A percentile compares a stretch with the other conserved stretches of the same genome.
Evolutionary conservation across 495 filamentous ascomycete species (phyloP).

Genomic region (Delitschia confertaspora): DNA sequence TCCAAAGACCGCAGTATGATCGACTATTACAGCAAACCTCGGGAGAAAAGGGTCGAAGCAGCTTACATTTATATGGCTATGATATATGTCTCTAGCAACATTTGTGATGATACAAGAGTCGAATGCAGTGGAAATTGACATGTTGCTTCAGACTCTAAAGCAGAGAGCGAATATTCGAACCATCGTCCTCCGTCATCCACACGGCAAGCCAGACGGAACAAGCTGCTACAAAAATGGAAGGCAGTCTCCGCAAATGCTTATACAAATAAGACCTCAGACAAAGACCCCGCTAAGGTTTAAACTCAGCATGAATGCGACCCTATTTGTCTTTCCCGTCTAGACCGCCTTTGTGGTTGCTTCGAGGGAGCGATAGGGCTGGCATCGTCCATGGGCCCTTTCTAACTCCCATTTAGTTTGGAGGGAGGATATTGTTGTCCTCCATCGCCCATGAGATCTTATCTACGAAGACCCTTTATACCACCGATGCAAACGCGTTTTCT

Average conservation of each 20-base stretch:
- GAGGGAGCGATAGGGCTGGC: too few relatives aligned
- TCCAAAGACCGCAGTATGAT: slow-evolving; percentile 9
- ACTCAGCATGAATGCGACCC: too few relatives aligned
- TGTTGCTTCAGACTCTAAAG: slow-evolving; percentile 5
- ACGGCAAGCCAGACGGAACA: slow-evolving; percentile 3
- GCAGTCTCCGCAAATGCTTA: slow-evolving; percentile 56
- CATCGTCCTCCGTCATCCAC: slow-evolving; percentile 13
- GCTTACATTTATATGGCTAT: slow-evolving; percentile 14
- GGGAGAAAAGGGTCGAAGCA: slow-evolving; percentile 9
- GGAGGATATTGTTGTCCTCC: too few relatives aligned
- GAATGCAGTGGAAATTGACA: not conserved
- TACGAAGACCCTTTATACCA: too few relatives aligned
- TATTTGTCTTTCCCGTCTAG: too few relatives aligned
- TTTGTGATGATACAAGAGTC: slow-evolving; percentile 5
- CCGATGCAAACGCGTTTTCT: too few relatives aligned
- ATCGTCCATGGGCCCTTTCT: too few relatives aligned
- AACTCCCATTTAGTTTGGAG: too few relatives aligned
- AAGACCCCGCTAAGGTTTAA: too few relatives aligned
- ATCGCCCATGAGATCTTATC: too few relatives aligned
- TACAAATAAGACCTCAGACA: slow-evolving; percentile 40
- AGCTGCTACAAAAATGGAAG: slow-evolving; percentile 36
- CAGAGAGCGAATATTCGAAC: slow-evolving; percentile 6
- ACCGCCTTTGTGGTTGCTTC: too few relatives aligned
- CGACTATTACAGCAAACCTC: slow-evolving; percentile 5
- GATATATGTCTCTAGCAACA: too few relatives aligned